Evolutionary conservation across 352 stramenopile species (phyloP).

Genomic region (Globisporangium nagaii): DNA sequence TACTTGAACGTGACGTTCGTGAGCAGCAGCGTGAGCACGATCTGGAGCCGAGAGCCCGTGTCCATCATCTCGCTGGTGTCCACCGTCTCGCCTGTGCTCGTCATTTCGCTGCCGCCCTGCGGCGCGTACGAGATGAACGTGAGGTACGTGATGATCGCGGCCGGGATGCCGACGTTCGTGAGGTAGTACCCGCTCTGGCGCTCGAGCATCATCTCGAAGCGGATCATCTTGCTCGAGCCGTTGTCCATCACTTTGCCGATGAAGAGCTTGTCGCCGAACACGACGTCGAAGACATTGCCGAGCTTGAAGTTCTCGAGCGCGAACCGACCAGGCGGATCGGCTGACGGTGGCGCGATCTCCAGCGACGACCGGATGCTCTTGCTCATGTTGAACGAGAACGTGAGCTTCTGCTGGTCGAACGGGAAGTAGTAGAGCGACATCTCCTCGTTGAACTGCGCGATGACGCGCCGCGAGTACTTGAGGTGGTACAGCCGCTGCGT

Average conservation of each 20-base stretch:
- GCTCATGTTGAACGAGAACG: slow-evolving; percentile 22
- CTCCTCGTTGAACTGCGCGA: slow-evolving; percentile 29
- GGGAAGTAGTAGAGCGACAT: slow-evolving; percentile 33
- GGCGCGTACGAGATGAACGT: slow-evolving; percentile 8
- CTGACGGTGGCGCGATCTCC: slow-evolving; percentile 6
- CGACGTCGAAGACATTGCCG: slow-evolving; percentile 26
- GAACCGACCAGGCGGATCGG: slow-evolving; percentile 17
- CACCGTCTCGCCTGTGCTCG: no score
- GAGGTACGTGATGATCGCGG: slow-evolving; percentile 13
- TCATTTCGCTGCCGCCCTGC: no score
- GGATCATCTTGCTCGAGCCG: slow-evolving; percentile 17
- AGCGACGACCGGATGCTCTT: slow-evolving; percentile 13
- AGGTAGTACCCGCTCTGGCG: slow-evolving; percentile 28
- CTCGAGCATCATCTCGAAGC: slow-evolving; percentile 34
- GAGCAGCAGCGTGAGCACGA: slow-evolving; percentile 53
- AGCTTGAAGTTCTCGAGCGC: slow-evolving; percentile 27
- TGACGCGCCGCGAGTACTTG: slow-evolving; percentile 19
- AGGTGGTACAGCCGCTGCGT: slow-evolving; percentile 9
- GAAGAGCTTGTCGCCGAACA: slow-evolving; percentile 28
- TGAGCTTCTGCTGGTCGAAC: slow-evolving; percentile 38
- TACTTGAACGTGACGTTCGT: slow-evolving; percentile 64
- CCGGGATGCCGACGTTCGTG: slow-evolving; percentile 29
- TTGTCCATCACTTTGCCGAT: slow-evolving; percentile 20
- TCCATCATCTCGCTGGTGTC: no score
- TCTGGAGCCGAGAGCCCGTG: slow-evolving; percentile 42